Evolutionary conservation across 495 filamentous ascomycete species (phyloP), one percentile per base, ranked within the genome.

Genomic region (Aspergillus campestris): DNA sequence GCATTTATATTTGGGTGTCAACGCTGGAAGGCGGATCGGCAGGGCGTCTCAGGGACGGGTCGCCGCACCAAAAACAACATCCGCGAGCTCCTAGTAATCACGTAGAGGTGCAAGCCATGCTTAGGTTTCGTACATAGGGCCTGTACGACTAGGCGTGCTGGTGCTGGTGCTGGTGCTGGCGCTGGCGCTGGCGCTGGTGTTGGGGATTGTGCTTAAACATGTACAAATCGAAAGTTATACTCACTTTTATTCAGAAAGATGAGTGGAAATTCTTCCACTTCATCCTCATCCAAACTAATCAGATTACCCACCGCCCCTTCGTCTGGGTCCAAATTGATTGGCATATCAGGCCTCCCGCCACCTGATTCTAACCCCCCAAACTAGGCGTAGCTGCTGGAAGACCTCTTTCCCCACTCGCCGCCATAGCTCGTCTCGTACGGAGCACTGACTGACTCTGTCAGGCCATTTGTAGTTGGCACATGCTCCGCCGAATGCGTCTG

Each of bases 381-480:
- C n/a, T n/a, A 10, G 24, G 15, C 7, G 12, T 14, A 8, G 12
- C 33, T 14, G 40, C 29, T n/a, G 12, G 40, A 6, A 14, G 14
- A 7, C 40, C 6, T 30, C 40, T 31, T 32, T 35, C 47, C 35
- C 29, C 5, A 42, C 18, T 6, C 4, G 8, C 7, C 8, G 13
- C 41, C 48, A 44, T n/a, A 12, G 8, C 14, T 40, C 31, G 33
- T 45, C 48, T 30, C 31, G 41, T 13, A 50, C 31, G 18, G 48
- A 50, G 42, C 48, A 50, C 5, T 18, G 30, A 30, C 7, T 18
- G 11, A 32, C 48, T 33, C 38, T 13, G 15, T 50, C 48, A 6
- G 48, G 48, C 48, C 37, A 50, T 42, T 50, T 50, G 42, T 33
- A 50, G 28, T 50, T 50, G 42, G 32, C 48, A 43, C 48, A 50